These are phyloP conservation scores for Leptodontidium sp. DNA, from an alignment of 2,329 filamentous ascomycete species.

Conservation along the genomic window DNA sequence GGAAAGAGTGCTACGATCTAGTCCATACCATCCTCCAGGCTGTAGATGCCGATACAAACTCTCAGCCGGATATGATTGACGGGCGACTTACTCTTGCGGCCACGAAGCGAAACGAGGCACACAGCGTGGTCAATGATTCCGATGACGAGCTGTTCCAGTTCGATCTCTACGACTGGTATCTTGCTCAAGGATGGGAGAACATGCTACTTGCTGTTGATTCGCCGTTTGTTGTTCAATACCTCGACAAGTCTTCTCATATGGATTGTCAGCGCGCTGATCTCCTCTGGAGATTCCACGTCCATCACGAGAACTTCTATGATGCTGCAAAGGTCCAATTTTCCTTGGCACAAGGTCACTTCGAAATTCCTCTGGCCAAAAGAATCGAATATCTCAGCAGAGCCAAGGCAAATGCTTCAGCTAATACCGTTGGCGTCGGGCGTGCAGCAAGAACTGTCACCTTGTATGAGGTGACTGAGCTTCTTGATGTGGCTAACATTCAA, in stretches of 20 bases:
- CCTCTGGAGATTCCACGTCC: slow-evolving; percentile 90
- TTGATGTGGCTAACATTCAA: slow-evolving; percentile 95
- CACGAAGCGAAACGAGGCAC: slow-evolving; percentile 86
- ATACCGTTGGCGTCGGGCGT: slow-evolving; percentile 77
- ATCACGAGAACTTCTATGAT: slow-evolving; percentile 82
- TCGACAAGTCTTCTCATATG: slow-evolving; percentile 76
- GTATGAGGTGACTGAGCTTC: slow-evolving; percentile 82
- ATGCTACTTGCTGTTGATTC: slow-evolving; percentile 86
- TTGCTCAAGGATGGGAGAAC: slow-evolving; percentile 83
- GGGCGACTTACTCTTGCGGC: slow-evolving; percentile 79
- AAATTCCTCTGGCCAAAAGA: slow-evolving; percentile 80
- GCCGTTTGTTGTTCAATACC: slow-evolving; percentile 84
- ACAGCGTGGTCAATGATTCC: slow-evolving; percentile 87
- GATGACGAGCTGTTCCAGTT: slow-evolving; percentile 95
- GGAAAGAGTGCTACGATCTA: slow-evolving; percentile 85
- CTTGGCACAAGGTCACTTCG: slow-evolving; percentile 84
- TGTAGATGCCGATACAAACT: slow-evolving; percentile 75
- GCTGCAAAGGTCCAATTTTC: slow-evolving; percentile 87
- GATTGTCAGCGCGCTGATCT: slow-evolving; percentile 85
- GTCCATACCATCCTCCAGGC: slow-evolving; percentile 82
- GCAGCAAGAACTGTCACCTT: slow-evolving; percentile 86
- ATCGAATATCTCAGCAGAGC: slow-evolving; percentile 91
- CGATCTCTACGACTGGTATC: slow-evolving; percentile 98
- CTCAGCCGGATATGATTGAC: slow-evolving; percentile 77
- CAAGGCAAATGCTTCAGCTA: slow-evolving; percentile 89